Evolutionary conservation across 2,329 filamentous ascomycete species (phyloP), one percentile per base, ranked within the genome.

Genomic region (Ophiostoma montium): DNA sequence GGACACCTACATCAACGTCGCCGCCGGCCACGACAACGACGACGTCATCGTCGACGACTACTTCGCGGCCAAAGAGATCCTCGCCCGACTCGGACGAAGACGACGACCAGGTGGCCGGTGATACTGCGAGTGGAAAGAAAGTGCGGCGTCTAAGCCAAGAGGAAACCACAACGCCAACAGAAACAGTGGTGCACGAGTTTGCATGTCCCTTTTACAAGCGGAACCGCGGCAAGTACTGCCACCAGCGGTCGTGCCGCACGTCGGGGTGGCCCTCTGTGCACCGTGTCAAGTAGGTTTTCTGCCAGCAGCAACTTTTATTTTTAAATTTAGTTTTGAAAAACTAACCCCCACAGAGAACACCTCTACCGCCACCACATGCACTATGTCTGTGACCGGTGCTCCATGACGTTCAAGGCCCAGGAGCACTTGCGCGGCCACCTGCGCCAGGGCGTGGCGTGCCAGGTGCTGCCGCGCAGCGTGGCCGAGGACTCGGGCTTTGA

Each of bases 171-270:
- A 4, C 32, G 13, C 3, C 11, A 15, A 4, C 11, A 11, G 43
- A 31, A 11, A 30, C 46, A 6, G 32, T 50, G 0, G 52, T 51
- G 1, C 23, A 47, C 16, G 50, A 52, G 45, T 55, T 52, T 35
- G 65, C 65, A 4, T 68, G 66, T 47, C 66, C 66, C 0, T 69
- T 62, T 48, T 66, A 60, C 56, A 68, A 68, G 52, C 61, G 65
- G 43, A 63, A 66, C 46, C 63, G 62, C 0, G 55, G 58, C 8
- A 60, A 60, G 18, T 67, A 66, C 49, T 60, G 58, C 35, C 58
- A 60, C 23, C 56, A 59, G n/a, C 57, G 62, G 2, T 60, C 61
- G 0, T 68, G 65, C 53, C 61, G 62, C 13, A 61, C 62, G 0
- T 63, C 62, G 1, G 63, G 64, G 1, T 67, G 64, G 60, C 62